Conservation (phyloP, 495 filamentous ascomycete species). For the Aspergillus hancockii region DNA sequence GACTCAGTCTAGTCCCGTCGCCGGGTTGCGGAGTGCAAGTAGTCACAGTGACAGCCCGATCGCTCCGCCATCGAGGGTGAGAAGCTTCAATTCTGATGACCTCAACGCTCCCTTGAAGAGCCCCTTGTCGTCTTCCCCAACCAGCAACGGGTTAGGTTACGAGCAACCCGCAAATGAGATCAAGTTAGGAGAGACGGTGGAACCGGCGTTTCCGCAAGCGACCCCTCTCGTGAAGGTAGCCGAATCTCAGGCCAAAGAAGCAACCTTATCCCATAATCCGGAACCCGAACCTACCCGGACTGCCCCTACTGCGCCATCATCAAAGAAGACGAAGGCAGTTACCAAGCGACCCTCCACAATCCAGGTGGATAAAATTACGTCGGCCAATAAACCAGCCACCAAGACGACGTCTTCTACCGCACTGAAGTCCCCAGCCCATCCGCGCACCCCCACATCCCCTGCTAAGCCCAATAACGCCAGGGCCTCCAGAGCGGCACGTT, state of each 20-base stretch:
- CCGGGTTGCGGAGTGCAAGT: slow-evolving; percentile 39
- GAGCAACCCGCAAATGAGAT: slow-evolving; percentile 9
- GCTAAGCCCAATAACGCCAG: slow-evolving; percentile 20
- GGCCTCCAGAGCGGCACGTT: slow-evolving; percentile 20
- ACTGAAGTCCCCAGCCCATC: slow-evolving; percentile 22
- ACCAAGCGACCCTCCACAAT: slow-evolving; percentile 45
- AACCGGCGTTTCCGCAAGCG: neutral
- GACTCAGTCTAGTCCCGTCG: slow-evolving; percentile 33
- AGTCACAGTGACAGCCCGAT: slow-evolving; percentile 35
- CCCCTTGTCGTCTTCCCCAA: slow-evolving; percentile 30
- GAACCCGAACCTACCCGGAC: slow-evolving; percentile 21
- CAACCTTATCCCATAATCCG: slow-evolving; percentile 11
- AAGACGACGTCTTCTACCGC: slow-evolving; percentile 18
- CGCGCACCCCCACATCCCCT: slow-evolving; percentile 23
- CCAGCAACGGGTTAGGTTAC: slow-evolving; percentile 22
- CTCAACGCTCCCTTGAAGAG: slow-evolving; percentile 33
- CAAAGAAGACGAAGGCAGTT: slow-evolving; percentile 32
- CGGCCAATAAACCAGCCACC: slow-evolving; percentile 30
- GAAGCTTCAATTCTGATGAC: slow-evolving; percentile 37
- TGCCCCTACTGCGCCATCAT: slow-evolving; percentile 22
- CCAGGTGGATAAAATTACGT: slow-evolving; percentile 35
- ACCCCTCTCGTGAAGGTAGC: neutral
- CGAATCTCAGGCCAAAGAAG: slow-evolving; percentile 8
- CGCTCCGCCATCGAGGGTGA: slow-evolving; percentile 31
- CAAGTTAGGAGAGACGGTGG: neutral